Evolutionary conservation across 495 filamentous ascomycete species (phyloP).

Genomic region (Ramalina intermedia): DNA sequence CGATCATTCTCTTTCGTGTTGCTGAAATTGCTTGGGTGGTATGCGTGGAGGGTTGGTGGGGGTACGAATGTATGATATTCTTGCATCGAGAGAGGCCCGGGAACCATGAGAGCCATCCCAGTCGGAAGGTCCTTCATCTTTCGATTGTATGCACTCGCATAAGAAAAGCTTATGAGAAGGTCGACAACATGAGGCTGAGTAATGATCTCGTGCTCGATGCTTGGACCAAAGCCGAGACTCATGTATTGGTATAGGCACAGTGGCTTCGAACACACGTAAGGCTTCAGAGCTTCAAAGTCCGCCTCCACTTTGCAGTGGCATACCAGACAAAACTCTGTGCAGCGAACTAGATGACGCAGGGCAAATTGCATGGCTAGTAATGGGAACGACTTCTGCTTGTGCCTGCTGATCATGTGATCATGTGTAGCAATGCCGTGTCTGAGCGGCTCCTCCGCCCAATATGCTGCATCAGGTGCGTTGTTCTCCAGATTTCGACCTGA

Average conservation of each 20-base stretch:
- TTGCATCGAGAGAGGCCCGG: constrained; percentile 15
- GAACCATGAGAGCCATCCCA: constrained; percentile 57
- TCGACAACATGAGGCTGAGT: constrained; percentile 77
- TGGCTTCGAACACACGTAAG: constrained; percentile 70
- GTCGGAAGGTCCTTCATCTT: constrained; percentile 48
- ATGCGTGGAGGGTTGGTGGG: too few species aligned
- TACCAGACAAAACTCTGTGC: constrained; percentile 76
- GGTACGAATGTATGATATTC: not conserved
- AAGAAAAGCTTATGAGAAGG: constrained; percentile 72
- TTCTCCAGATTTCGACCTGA: constrained; percentile 16
- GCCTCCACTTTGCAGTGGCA: constrained; percentile 63
- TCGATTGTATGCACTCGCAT: constrained; percentile 34
- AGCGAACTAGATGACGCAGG: constrained; percentile 64
- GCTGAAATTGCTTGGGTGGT: not conserved
- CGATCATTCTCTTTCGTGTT: not conserved
- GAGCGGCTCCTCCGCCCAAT: constrained; percentile 19
- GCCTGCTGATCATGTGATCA: constrained; percentile 35
- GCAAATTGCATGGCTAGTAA: constrained; percentile 69
- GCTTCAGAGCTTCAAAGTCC: constrained; percentile 74
- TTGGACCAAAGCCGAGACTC: constrained; percentile 71
- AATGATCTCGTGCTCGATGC: constrained; percentile 71
- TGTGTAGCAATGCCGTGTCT: constrained; percentile 22
- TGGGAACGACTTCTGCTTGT: constrained; percentile 40
- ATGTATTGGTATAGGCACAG: constrained; percentile 89
- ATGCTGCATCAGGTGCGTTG: constrained; percentile 22